phyloP scores from a whole-genome alignment of 2,329 filamentous ascomycete genomes.

The Neofusicoccum parvum region DNA sequence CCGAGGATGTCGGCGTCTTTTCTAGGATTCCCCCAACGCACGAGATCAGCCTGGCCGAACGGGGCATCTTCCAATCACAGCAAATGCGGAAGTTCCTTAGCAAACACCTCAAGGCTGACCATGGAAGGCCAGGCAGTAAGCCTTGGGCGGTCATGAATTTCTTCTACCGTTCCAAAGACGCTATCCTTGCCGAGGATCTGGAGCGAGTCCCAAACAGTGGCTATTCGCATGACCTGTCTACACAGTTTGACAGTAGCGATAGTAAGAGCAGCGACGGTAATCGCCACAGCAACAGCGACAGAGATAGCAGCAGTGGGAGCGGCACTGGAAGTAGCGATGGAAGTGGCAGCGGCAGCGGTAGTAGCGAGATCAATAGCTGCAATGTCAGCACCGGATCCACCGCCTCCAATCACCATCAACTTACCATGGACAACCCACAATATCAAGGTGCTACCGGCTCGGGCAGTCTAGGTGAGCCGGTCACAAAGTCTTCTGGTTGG shows the following conservation, averaged over 20 bases:
- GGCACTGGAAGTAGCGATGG: too few species aligned
- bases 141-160: conserved; percentile 46
- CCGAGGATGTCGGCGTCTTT: background rate
- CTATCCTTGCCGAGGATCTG: background rate
- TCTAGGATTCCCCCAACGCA: background rate
- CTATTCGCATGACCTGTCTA: background rate
- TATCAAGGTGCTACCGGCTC: background rate
- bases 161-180: conserved; percentile 40
- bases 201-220: background rate
- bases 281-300: too few species aligned
- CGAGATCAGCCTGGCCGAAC: background rate
- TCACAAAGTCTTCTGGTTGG: background rate
- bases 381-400: too few species aligned
- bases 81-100: conserved; percentile 4
- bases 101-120: background rate
- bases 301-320: too few species aligned
- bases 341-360: too few species aligned
- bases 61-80: conserved; percentile 21
- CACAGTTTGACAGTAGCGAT: background rate
- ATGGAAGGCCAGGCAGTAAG: conserved; percentile 32
- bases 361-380: too few species aligned
- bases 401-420: too few species aligned
- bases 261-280: background rate
- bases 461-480: background rate
- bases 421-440: too few species aligned